Percentiles rank a stretch among this genome's conserved stretches.
Evolutionary conservation across 2,329 filamentous ascomycete genomes (phyloP).

Genomic region (Pseudocercospora crystallina): DNA sequence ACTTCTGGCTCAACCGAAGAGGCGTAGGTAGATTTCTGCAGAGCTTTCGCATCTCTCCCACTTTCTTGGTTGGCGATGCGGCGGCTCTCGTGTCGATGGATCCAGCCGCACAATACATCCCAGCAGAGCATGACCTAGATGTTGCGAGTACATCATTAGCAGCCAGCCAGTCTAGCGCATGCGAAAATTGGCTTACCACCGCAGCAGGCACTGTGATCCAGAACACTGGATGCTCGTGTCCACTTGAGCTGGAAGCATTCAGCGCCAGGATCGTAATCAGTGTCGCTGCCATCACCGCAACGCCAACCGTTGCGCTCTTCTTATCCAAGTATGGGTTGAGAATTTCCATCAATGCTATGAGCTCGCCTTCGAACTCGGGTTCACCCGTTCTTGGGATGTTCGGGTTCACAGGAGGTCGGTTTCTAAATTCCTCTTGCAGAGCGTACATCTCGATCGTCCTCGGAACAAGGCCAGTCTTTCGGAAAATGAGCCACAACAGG

Average conservation of each 20-base stretch:
- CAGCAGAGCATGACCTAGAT: slow-evolving; percentile 59
- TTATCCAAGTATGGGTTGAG: slow-evolving; percentile 74
- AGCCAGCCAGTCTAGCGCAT: too few species aligned
- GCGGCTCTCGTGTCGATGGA: slow-evolving; percentile 61
- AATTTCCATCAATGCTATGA: slow-evolving; percentile 67
- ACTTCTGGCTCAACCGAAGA: too few species aligned
- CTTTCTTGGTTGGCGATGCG: slow-evolving; percentile 54
- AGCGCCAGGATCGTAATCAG: slow-evolving; percentile 65
- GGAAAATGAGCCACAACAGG: slow-evolving; percentile 68
- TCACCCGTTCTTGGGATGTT: slow-evolving; percentile 66
- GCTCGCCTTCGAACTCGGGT: slow-evolving; percentile 55
- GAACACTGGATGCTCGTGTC: slow-evolving; percentile 59
- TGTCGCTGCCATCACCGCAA: slow-evolving; percentile 64
- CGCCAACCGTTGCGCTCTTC: slow-evolving; percentile 63
- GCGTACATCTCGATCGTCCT: slow-evolving; percentile 67
- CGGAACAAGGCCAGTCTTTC: slow-evolving; percentile 63
- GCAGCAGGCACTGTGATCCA: slow-evolving; percentile 70
- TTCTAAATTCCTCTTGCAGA: slow-evolving; percentile 57
- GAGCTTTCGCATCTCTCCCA: slow-evolving; percentile 43
- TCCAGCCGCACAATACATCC: slow-evolving; percentile 65
- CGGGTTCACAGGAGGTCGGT: slow-evolving; percentile 64
- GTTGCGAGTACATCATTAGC: too few species aligned
- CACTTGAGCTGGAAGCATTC: slow-evolving; percentile 58
- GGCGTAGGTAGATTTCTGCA: background rate
- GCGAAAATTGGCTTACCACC: slow-evolving; percentile 40